Evolutionary conservation across 2,329 filamentous ascomycete species (phyloP), one percentile per base, ranked within the genome.

Genomic region (Colletotrichum destructivum): DNA sequence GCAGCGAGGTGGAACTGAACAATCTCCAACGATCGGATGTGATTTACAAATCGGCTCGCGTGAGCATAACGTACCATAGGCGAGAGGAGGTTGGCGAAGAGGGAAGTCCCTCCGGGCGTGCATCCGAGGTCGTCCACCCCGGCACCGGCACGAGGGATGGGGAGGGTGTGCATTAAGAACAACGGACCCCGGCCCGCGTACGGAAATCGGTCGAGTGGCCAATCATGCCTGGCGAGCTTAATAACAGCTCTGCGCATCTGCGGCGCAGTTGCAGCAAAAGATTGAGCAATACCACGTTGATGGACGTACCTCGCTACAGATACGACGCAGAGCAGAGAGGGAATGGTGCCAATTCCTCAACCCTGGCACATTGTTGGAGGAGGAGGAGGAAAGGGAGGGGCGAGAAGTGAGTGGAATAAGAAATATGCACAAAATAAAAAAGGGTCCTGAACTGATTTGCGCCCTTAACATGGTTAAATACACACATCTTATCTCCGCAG

Each of bases 1-100:
- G 74, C 1, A 75, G 74, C 61, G 74, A 75, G 42, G 74, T 75
- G 65, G 74, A 75, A n/a, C 66, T 75, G 42, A 71, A 71, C 46
- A 60, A 64, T 31, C 56, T 75, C 40, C 26, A 65, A 47, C 61
- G 72, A 38, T 60, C 54, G 38, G 57, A 74, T 6, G 69, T 71
- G 47, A 75, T 75, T 47, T 75, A 74, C 69, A 75, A 75, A 56
- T 73, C 74, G 31, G 74, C 64, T 40, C 67, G 70, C 40, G 74
- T 75, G 26, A 75, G 74, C 57, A 74, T 75, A 26, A 75, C 74
- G 15, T 75, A 71, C 44, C 52, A 75, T 26, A 52, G 54, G 18
- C 72, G 74, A 12, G 72, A 74, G 55, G 62, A 71, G 26, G 23
- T 40, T 3, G 26, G 31, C 16, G 31, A 62, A 44, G 44, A 62